Percentiles rank a stretch among this genome's conserved stretches.
phyloP scores from a whole-genome alignment of 257 asterid genomes.

The Leonotis leonurus region DNA sequence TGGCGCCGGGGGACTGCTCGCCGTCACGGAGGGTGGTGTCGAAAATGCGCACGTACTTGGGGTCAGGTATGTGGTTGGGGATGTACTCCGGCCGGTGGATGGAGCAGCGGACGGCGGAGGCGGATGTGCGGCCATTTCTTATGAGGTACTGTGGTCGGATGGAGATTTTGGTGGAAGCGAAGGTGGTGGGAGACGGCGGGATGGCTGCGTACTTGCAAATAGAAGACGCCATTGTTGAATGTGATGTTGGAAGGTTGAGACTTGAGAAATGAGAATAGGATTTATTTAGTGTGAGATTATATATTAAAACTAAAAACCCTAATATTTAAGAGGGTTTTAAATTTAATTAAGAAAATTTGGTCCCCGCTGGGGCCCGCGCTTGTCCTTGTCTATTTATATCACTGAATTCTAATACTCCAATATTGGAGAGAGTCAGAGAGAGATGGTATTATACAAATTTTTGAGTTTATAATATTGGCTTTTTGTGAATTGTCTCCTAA shows the following conservation, averaged over 20 bases:
- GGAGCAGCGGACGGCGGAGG: conserved; percentile 49
- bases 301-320: background rate
- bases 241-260: no score
- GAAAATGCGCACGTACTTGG: conserved; percentile 78
- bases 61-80: conserved; percentile 73
- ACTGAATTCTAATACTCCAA: no score
- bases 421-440: no score
- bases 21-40: conserved; percentile 98
- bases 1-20: conserved; percentile 98
- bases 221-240: conserved; percentile 30
- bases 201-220: conserved; percentile 22
- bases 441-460: no score
- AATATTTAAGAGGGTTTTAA: background rate
- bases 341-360: background rate
- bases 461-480: no score
- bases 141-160: conserved; percentile 10
- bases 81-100: conserved; percentile 52
- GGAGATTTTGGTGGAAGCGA: background rate
- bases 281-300: background rate
- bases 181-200: background rate
- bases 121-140: conserved; percentile 15
- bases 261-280: background rate
- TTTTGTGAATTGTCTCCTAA: no score
- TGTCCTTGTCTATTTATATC: no score
- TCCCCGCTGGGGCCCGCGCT: background rate